Base-by-base conservation (phyloP, 306 rosid species). In the Abrus precatorius region DNA sequence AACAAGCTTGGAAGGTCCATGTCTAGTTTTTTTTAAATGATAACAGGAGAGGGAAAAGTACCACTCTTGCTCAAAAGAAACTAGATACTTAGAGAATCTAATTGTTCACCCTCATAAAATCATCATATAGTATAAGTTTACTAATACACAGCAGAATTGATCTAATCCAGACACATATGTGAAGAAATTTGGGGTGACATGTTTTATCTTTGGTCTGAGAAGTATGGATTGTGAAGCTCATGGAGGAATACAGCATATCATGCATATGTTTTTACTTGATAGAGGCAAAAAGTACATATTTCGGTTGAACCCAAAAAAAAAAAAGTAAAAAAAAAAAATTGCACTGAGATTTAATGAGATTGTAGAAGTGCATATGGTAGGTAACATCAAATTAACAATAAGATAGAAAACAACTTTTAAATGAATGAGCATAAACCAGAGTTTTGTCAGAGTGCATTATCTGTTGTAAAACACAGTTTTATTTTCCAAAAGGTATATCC, bases 401-500 rank as follows among this genome's bases (percentile, higher is more conserved):
- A 59, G 14, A 81, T 28, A 50, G 73, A 79, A 69, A 80, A 63
- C 30, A 53, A 75, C 74, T 27, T 50, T 28, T 6, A 13, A 52
- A 48, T 75, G 43, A 43, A 74, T 9, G 40, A 64, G 54, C 20
- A 76, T 34, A 41, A 66, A 69, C 40, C 32, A 14, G 72, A 13
- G 76, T 27, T n/a, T 55, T 36, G 20, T 71, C 28, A 70, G 27
- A 62, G 27, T 14, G 12, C 55, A 36, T 57, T 74, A 75, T 80
- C 69, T 56, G 69, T 43, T 57, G 43, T 30, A 14, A 72, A 80
- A 43, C 20, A 80, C 43, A 33, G 55, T 44, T 67, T 49, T 44
- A 71, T 48, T 63, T 76, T 76, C 77, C 10, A 32, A 73, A 57
- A 83, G 60, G 60, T 69, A 81, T 30, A 74, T 68, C 44, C 83